Evolutionary conservation across 306 rosid genomes (phyloP).

Genomic region (Rosa multiflora): DNA sequence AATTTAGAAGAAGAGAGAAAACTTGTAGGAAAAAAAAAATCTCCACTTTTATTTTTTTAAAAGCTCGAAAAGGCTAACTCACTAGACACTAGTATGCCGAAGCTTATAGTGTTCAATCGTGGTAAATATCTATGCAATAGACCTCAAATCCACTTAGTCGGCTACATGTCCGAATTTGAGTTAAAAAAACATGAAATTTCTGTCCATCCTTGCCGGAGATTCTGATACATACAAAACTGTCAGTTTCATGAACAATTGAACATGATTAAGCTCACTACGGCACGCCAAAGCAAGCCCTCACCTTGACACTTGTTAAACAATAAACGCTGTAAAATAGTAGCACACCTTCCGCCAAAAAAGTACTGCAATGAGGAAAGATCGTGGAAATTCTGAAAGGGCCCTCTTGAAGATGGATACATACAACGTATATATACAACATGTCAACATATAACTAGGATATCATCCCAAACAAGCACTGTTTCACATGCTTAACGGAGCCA

Average conservation of each 20-base stretch:
- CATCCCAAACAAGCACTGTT: background rate
- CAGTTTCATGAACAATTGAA: background rate
- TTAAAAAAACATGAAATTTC: background rate
- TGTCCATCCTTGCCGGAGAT: background rate
- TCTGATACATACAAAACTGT: background rate
- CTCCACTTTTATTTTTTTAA: background rate
- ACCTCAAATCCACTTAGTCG: background rate
- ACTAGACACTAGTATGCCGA: too few species aligned
- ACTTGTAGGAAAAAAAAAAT: too few species aligned
- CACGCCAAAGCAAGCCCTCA: background rate
- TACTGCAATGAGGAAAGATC: conserved; percentile 18
- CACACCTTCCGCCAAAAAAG: background rate
- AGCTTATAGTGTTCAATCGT: background rate
- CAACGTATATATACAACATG: background rate
- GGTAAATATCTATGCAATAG: background rate
- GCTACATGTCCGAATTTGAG: background rate
- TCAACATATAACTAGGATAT: background rate
- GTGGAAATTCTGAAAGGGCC: conserved; percentile 20
- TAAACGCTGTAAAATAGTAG: too few species aligned
- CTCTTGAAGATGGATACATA: background rate
- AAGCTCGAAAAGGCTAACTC: too few species aligned
- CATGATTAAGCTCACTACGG: background rate
- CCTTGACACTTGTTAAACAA: background rate
- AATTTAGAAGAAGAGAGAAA: too few species aligned
- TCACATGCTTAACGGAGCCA: background rate